phyloP scores from a whole-genome alignment of 768 basidiomycete species.

The Tremella fuciformis region DNA sequence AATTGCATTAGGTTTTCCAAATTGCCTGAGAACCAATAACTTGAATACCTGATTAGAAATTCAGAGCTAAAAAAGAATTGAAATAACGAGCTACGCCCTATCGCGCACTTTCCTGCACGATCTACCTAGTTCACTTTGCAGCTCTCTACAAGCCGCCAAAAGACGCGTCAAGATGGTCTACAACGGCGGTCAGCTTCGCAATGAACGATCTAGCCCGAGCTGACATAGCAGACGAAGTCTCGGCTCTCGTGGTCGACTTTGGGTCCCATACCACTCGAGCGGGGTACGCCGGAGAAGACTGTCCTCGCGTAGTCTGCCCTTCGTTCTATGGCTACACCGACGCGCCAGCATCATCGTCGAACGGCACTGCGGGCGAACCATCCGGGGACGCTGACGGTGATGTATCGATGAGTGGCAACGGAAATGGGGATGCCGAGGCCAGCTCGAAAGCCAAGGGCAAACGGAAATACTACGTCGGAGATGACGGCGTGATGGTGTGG shows the following conservation, averaged over 20 bases:
- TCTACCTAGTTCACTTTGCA: no score
- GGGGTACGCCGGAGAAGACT: conserved; percentile 96
- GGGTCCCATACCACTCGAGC: conserved; percentile 85
- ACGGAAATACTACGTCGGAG: conserved; percentile 69
- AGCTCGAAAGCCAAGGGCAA: conserved; percentile 8
- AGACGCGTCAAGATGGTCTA: conserved; percentile 42
- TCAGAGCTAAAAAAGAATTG: no score
- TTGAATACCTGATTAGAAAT: no score
- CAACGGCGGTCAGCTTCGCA: conserved; percentile 51
- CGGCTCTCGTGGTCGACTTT: conserved; percentile 91
- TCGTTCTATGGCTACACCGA: conserved; percentile 77
- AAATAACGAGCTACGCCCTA: no score
- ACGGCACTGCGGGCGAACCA: conserved; percentile 51
- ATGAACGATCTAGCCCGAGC: no score
- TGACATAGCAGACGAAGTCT: conserved; percentile 75
- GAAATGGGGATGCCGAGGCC: conserved; percentile 54
- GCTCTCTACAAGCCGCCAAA: no score
- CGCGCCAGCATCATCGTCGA: conserved; percentile 20
- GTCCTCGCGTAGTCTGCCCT: conserved; percentile 86
- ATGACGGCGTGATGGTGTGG: conserved; percentile 86
- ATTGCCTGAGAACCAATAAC: no score
- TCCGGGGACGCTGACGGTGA: conserved; percentile 34
- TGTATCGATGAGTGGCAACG: conserved; percentile 20
- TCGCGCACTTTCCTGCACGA: no score
- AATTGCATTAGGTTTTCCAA: no score